These are phyloP conservation scores for Hibiscus trionum DNA, from an alignment of 345 rosid genomes.

Conservation along the genomic window DNA sequence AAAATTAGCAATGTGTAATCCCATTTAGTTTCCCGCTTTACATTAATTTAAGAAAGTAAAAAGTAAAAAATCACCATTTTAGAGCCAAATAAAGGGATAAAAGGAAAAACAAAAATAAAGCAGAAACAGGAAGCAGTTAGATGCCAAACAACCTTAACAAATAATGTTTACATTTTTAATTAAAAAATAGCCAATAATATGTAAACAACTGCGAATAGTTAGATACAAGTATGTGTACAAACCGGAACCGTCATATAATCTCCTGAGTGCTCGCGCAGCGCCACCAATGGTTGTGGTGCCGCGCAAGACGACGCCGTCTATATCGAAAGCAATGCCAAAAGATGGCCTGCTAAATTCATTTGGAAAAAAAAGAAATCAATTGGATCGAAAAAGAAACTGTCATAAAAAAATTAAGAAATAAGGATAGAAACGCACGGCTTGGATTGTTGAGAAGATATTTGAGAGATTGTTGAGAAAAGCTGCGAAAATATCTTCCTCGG, in stretches of 20 bases:
- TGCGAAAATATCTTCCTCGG: conserved; percentile 11
- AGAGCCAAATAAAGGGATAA: neutral
- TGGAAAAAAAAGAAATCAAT: neutral
- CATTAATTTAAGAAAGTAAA: too few relatives aligned
- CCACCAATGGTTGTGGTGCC: conserved; percentile 69
- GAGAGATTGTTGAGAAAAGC: conserved; percentile 18
- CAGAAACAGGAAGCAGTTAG: neutral
- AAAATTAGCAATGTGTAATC: too few relatives aligned
- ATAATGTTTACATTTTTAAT: neutral
- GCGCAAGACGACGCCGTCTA: conserved; percentile 79
- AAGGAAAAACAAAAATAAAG: neutral
- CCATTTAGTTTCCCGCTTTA: too few relatives aligned
- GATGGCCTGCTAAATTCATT: conserved; percentile 27
- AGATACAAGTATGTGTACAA: neutral
- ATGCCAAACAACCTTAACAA: neutral
- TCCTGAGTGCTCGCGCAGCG: conserved; percentile 48
- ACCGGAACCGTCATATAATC: conserved; percentile 57
- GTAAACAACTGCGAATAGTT: neutral
- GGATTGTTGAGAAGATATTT: conserved; percentile 13
- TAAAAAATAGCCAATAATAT: neutral
- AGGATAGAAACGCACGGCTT: conserved; percentile 18
- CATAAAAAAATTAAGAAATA: neutral
- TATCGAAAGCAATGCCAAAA: conserved; percentile 78
- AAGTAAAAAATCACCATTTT: too few relatives aligned
- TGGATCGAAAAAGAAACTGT: neutral